Base-by-base conservation (phyloP, 2,329 filamentous ascomycete species). In the Exutisphaerella laricina region DNA sequence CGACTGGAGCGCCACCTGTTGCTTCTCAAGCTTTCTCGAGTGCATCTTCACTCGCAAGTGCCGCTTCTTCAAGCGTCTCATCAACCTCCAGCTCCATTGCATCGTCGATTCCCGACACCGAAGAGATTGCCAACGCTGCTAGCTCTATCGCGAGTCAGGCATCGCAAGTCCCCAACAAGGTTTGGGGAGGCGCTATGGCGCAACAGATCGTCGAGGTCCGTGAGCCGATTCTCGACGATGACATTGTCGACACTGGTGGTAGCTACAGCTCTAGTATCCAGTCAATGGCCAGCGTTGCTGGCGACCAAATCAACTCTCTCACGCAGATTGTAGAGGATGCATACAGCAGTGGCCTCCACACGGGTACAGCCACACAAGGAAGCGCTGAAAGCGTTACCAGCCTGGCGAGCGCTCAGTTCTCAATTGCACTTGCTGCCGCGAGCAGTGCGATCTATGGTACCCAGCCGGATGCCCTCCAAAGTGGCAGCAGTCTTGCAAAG, bases 311-410 rank as follows among this genome's bases (percentile, higher is more conserved):
- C 40, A 66, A 69, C 35, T 70, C 77, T 25, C 64, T 79, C 32
- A 79, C 73, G 10, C 68, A 67, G 53, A 75, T 73, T 21, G 73
- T 79, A 21, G 74, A 73, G 45, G 75, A 79, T 60, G 77, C 75
- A 18, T 57, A 74, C 20, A 66, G 69, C 30, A 62, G 69, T 10
- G 77, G 75, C 20, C 56, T 74, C 17, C 66, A 69, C 29, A 62
- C 69, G 9, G 64, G 68, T 1, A 69, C 60, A 38, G 62, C 69
- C 1, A 71, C 58, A 39, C 68, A 73, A 50, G 71, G 71, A 4
- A 63, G 60, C 16, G 68, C 70, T 3, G 73, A 74, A 47, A 72
- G 70, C 31, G 66, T 71, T 5, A 73, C 70, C 2, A 77, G 73
- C 34, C 53, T 79, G 22, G 77, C 75, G 22, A 71, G 67, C 34